Percentiles rank a stretch among this genome's conserved stretches.
These are phyloP conservation scores for Kentomonas sorsogonicus DNA, from an alignment of 208 protist genomes.

Conservation along the genomic window DNA sequence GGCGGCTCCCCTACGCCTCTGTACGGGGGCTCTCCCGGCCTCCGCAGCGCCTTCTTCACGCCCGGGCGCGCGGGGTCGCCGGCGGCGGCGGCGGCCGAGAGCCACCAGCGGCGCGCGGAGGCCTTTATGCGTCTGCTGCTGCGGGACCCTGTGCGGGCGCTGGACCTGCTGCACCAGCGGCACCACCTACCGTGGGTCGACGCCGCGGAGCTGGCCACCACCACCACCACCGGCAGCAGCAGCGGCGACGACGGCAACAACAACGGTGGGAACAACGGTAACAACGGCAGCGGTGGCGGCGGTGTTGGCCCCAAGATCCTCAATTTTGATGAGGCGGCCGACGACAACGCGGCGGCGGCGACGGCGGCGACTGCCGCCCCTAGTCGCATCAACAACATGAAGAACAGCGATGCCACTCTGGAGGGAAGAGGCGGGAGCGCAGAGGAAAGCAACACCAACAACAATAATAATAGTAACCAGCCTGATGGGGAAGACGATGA, in stretches of 20 bases:
- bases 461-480: too few relatives aligned
- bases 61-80: conserved; percentile 26
- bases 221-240: not conserved
- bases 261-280: not conserved
- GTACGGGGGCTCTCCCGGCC: not conserved
- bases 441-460: too few relatives aligned
- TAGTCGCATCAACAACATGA: too few relatives aligned
- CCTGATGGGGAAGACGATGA: too few relatives aligned
- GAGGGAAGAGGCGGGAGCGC: too few relatives aligned
- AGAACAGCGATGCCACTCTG: too few relatives aligned
- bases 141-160: conserved; percentile 38
- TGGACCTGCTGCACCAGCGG: conserved; percentile 39
- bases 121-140: conserved; percentile 34
- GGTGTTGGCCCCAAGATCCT: too few relatives aligned
- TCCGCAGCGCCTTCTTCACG: conserved; percentile 6
- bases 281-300: not conserved
- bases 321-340: too few relatives aligned
- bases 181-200: conserved; percentile 25
- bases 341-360: too few relatives aligned
- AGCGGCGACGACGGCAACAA: too few relatives aligned
- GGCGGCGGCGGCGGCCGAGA: conserved; percentile 15
- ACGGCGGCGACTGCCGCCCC: too few relatives aligned
- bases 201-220: conserved; percentile 6
- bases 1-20: not conserved
- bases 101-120: conserved; percentile 18